Base-by-base conservation (phyloP, 2,329 filamentous ascomycete species). In the Thielaviopsis ethacetica region DNA sequence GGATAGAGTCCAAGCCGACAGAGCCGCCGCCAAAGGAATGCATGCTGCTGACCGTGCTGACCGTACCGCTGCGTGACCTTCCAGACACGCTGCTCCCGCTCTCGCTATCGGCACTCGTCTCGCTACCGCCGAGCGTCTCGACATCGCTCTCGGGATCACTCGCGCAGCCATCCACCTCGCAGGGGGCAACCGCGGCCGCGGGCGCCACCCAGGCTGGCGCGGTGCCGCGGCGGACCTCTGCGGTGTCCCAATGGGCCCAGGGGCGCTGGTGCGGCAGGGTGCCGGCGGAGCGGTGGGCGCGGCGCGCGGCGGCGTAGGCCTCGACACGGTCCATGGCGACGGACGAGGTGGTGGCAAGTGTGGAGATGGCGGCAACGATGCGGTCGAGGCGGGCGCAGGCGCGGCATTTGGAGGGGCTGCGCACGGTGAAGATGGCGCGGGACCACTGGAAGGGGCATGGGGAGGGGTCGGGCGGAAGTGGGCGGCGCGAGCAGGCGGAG, bases 381-480 rank as follows among this genome's bases (percentile, higher is more conserved):
- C 60, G 49, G 50, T 57, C 57, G 38, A 61, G 24, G 9, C 56
- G 56, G 15, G 30, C 41, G 50, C 60, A 61, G 26, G 53, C 24
- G 15, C 49, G 53, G 53, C 60, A 61, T 53, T 58, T 59, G 34
- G 57, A 6, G 13, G 56, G 9, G 44, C 34, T 52, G 19, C 60
- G 60, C 19, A 61, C 21, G 13, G 60, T 61, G 26, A 61, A 61
- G 24, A 61, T 61, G 24, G 60, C 56, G 54, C 60, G 60, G 27
- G 60, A 61, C 60, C 60, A 61, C 54, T 61, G 60, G 34, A 59
- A 59, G 15, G 56, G 24, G 26, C 60, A 61, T 5, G 21, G 26
- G 19, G 50, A 15, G 57, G 26, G 1, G 49, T 52, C 44, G 4
- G 44, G 44, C 2, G 19, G 44, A 15, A 26, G 13, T 19, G 26